Evolutionary conservation across 2,329 filamentous ascomycete species (phyloP).

Genomic region (Cadophora sp.): DNA sequence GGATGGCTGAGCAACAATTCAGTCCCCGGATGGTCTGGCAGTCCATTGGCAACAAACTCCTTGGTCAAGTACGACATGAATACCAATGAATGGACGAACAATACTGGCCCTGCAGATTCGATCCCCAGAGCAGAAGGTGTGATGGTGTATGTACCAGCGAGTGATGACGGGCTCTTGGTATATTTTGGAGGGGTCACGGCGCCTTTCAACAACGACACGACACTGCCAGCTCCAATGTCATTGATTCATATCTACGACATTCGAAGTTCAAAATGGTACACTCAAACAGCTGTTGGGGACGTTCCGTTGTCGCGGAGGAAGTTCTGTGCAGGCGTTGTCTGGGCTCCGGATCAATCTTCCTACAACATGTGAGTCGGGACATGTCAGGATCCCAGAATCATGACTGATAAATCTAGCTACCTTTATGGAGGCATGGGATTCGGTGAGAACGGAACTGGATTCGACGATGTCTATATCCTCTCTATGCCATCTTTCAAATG

Average conservation of each 20-base stretch:
- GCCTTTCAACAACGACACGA: conserved; percentile 51
- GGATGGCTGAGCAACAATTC: conserved; percentile 65
- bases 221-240: conserved; percentile 54
- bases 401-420: conserved; percentile 53
- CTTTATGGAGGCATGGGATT: conserved; percentile 65
- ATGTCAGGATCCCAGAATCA: background rate
- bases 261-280: conserved; percentile 64
- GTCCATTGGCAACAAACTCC: conserved; percentile 56
- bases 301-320: conserved; percentile 59
- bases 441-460: conserved; percentile 55
- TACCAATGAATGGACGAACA: conserved; percentile 57
- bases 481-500: conserved; percentile 68
- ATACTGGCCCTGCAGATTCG: conserved; percentile 57
- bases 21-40: conserved; percentile 57
- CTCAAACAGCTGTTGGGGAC: conserved; percentile 60
- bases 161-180: conserved; percentile 64
- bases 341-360: conserved; percentile 64
- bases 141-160: conserved; percentile 65
- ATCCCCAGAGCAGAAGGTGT: conserved; percentile 63
- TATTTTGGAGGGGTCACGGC: conserved; percentile 67
- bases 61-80: conserved; percentile 65
- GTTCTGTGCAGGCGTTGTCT: conserved; percentile 67
- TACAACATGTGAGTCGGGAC: conserved; percentile 65
- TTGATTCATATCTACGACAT: conserved; percentile 67
- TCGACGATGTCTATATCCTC: conserved; percentile 68